These are phyloP conservation scores for Solanum sparsipilum DNA, from an alignment of 257 asterid species.

Conservation along the genomic window DNA sequence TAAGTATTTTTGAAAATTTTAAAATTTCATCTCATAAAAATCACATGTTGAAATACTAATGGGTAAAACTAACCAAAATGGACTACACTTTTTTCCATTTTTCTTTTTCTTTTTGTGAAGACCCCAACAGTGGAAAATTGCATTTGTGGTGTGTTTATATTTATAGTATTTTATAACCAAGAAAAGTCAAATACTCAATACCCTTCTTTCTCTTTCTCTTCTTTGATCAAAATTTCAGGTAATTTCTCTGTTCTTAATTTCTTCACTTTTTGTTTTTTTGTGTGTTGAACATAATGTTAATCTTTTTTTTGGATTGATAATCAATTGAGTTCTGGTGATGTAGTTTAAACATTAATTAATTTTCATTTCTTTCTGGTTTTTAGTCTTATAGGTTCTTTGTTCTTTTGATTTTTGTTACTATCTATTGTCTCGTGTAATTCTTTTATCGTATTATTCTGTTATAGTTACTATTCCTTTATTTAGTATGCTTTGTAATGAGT, in stretches of 20 bases:
- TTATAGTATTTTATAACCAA: not conserved
- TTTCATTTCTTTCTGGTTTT: not conserved
- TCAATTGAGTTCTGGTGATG: not conserved
- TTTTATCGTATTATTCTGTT: not conserved
- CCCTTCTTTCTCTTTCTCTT: not conserved
- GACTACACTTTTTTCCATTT: not conserved
- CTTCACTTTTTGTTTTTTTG: not conserved
- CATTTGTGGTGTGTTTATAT: not conserved
- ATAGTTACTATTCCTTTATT: not conserved
- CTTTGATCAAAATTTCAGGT: not conserved
- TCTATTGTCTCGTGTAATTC: not conserved
- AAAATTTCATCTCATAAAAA: too few species aligned
- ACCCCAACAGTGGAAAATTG: not conserved
- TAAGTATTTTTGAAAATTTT: too few species aligned
- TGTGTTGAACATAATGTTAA: not conserved
- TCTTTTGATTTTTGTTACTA: not conserved
- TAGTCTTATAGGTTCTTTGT: not conserved
- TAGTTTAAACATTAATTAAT: not conserved
- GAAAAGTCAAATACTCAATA: not conserved
- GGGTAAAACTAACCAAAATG: not conserved
- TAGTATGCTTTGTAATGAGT: not conserved
- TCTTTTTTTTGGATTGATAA: not conserved
- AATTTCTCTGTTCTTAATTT: not conserved
- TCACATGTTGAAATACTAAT: too few species aligned
- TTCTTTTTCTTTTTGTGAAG: not conserved